Conservation (phyloP, 208 protist species). For the Trypanosoma theileri region DNA sequence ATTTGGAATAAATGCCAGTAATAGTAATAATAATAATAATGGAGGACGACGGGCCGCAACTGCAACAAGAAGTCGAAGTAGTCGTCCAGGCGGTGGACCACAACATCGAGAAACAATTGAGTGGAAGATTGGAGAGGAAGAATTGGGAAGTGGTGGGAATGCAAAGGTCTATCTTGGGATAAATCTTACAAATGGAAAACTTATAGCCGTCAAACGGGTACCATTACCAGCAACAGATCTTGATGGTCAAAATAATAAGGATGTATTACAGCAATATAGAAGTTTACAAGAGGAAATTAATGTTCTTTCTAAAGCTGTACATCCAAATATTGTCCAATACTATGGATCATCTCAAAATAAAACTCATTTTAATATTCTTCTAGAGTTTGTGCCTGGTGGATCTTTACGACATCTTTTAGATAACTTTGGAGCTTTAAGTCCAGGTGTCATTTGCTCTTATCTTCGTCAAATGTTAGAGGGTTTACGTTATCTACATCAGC, state of each 20-base stretch:
- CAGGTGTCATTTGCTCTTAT: constrained; percentile 82
- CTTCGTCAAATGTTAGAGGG: constrained; percentile 81
- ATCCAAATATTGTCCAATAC: constrained; percentile 92
- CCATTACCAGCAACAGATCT: constrained; percentile 48
- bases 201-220: constrained; percentile 91
- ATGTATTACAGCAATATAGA: constrained; percentile 79
- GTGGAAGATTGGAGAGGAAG: constrained; percentile 90
- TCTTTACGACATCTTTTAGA: constrained; percentile 87
- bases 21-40: constrained; percentile 21
- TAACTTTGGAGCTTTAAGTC: constrained; percentile 87
- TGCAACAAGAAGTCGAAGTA: constrained; percentile 25
- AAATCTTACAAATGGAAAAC: constrained; percentile 88
- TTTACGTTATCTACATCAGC: constrained; percentile 82
- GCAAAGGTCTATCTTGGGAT: constrained; percentile 90
- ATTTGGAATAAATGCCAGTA: neutral
- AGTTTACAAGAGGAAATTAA: constrained; percentile 89
- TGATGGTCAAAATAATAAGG: constrained; percentile 43
- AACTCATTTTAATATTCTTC: constrained; percentile 89
- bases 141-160: constrained; percentile 90
- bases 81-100: constrained; percentile 9
- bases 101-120: constrained; percentile 76
- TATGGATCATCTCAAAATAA: constrained; percentile 82
- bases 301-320: constrained; percentile 84
- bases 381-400: constrained; percentile 90
- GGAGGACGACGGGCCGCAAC: constrained; percentile 24